Base-by-base conservation (phyloP, 345 rosid species). In the Leavenworthia alabamica region DNA sequence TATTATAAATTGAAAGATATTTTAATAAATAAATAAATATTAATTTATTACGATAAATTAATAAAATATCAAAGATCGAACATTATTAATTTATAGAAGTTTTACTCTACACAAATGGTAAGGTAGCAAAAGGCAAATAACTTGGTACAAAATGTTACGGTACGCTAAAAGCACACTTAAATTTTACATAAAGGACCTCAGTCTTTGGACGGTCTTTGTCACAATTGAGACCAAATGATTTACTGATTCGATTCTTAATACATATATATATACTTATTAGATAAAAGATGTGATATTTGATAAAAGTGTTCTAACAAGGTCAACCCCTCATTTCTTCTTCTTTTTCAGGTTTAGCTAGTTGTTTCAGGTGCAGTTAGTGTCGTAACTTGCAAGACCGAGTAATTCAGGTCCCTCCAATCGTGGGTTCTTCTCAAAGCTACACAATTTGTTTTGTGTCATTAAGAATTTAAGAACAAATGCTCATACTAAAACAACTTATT, bases 361-460 rank as follows among this genome's bases (percentile, higher is more conserved):
- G 45, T 37, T 55, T 83, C 72, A 92, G 20, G 79, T 77, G 79
- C 98, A 92, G 74, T 85, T 86, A 20, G 95, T 92, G 69, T 83
- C 94, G 2, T 92, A 92, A 60, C 82, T 89, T 16, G 91, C 98
- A 8, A 92, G 86, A 35, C 99, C 99, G 59, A 85, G 70, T 73
- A 92, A 60, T 73, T 92, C 89, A 0, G 99, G 99, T 48, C 99
- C 99, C 77, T 89, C 99, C 48, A 92, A 71, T 24, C 89, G 83
- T 23, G 84, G 89, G 76, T 92, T 89, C 57, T 82, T 85, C 81
- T 85, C 99, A 69, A 92, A 89, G 80, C 97, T 92, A 60, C 78
- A 72, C 14, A 33, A 12, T 41, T 41, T 2, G 51, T 35, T 46
- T 62, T 8, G 44, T 0, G 5, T 54, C 7, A 39, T 56, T 31